Evolutionary conservation across 2,329 filamentous ascomycete genomes (phyloP).

Genomic region (Drechmeria coniospora): DNA sequence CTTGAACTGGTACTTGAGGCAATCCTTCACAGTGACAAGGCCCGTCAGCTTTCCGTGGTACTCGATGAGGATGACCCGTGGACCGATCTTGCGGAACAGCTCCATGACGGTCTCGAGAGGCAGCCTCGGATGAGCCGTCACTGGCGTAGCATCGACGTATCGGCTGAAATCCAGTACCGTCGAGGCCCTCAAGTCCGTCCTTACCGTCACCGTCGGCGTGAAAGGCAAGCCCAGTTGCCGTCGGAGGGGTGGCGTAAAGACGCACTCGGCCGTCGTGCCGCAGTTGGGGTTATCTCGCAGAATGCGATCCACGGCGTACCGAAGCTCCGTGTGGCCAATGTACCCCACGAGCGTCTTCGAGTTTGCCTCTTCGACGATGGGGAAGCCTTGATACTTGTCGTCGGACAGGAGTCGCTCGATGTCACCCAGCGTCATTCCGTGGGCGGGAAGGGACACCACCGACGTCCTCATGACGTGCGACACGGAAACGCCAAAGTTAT

Average conservation of each 20-base stretch:
- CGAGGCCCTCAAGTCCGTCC: constrained; percentile 36
- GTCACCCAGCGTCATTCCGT: constrained; percentile 58
- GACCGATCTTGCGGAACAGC: constrained; percentile 94
- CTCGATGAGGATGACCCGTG: constrained; percentile 83
- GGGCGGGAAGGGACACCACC: constrained; percentile 57
- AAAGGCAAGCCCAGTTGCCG: constrained; percentile 18
- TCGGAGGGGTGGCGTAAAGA: constrained; percentile 43
- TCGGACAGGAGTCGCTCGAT: constrained; percentile 62
- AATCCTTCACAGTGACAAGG: constrained; percentile 91
- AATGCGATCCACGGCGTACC: constrained; percentile 74
- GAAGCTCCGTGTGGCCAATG: constrained; percentile 80
- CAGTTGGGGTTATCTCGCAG: constrained; percentile 54
- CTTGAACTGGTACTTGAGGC: constrained; percentile 93
- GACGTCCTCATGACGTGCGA: constrained; percentile 76
- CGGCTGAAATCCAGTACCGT: constrained; percentile 63
- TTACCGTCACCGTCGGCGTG: constrained; percentile 38
- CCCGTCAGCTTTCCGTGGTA: constrained; percentile 72
- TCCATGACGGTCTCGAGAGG: constrained; percentile 97
- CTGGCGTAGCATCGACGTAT: constrained; percentile 77
- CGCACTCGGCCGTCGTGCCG: constrained; percentile 49
- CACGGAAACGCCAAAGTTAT: constrained; percentile 89
- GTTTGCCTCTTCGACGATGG: constrained; percentile 62
- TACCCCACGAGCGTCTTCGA: constrained; percentile 72
- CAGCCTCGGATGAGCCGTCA: constrained; percentile 80
- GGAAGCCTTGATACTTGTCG: constrained; percentile 83